A percentile compares a stretch with the other conserved stretches of the same genome.
These are phyloP conservation scores for Hanseniaspora vineae DNA, from an alignment of 805 yeast species.

Conservation along the genomic window DNA sequence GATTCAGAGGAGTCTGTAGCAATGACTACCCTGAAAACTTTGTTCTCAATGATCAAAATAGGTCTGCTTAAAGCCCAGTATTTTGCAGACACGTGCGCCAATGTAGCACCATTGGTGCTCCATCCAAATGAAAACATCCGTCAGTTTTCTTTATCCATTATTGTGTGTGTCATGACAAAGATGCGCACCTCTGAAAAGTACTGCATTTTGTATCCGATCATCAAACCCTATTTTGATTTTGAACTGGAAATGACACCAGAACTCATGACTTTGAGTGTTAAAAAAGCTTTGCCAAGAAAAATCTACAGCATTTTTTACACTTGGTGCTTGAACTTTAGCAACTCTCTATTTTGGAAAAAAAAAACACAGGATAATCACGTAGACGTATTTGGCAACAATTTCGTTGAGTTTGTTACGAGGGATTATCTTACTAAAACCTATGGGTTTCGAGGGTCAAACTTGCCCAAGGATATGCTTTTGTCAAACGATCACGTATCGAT, in stretches of 20 bases:
- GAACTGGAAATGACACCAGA: conserved; percentile 65
- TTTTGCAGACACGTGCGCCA: conserved; percentile 41
- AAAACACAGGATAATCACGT: conserved; percentile 20
- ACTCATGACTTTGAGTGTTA: conserved; percentile 50
- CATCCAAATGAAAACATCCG: conserved; percentile 87
- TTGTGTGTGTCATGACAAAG: conserved; percentile 48
- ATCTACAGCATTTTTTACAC: conserved; percentile 49
- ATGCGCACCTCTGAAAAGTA: conserved; percentile 66
- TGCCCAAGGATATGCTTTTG: conserved; percentile 6
- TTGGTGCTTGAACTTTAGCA: conserved; percentile 60
- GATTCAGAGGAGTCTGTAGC: conserved; percentile 80
- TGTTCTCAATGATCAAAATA: conserved; percentile 41
- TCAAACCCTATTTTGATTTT: conserved; percentile 62
- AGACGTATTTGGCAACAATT: conserved; percentile 35
- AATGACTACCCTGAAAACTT: conserved; percentile 47
- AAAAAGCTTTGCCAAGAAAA: conserved; percentile 51
- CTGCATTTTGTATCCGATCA: conserved; percentile 71
- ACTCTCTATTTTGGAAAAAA: conserved; percentile 73
- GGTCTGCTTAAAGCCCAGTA: conserved; percentile 41
- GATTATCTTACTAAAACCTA: conserved; percentile 17
- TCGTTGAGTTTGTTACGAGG: conserved; percentile 15
- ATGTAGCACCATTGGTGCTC: conserved; percentile 43
- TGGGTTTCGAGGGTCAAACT: conserved; percentile 11
- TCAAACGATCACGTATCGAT: neutral
- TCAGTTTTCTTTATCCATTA: conserved; percentile 48